These are phyloP conservation scores for Backusella psychrophila DNA, from an alignment of 192 early-diverging fungal species.

Conservation along the genomic window DNA sequence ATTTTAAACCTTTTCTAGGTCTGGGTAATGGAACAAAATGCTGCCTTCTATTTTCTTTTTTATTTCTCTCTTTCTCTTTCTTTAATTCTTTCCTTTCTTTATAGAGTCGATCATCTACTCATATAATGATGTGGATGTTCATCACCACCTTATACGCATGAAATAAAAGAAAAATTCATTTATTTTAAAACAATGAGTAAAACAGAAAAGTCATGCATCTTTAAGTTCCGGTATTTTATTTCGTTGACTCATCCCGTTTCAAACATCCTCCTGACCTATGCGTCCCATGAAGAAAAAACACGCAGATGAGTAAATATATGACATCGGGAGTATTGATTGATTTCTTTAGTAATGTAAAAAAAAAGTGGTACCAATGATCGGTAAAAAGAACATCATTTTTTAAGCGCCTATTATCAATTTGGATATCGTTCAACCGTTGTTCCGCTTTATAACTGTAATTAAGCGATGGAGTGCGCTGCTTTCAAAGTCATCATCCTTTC, in stretches of 20 bases:
- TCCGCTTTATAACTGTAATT: conserved; percentile 17
- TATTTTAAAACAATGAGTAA: background rate
- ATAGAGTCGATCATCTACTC: background rate
- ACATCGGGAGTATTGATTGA: conserved; percentile 8
- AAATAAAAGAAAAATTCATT: background rate
- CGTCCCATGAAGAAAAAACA: background rate
- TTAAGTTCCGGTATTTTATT: background rate
- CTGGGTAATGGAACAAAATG: background rate
- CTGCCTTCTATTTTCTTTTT: background rate
- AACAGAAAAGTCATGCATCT: conserved; percentile 1
- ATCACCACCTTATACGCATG: background rate
- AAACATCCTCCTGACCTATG: background rate
- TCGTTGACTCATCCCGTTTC: conserved; percentile 10
- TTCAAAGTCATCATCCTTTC: background rate
- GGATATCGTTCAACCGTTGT: conserved; percentile 11
- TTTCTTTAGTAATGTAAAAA: conserved; percentile 14
- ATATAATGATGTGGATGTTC: background rate
- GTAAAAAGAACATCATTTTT: background rate
- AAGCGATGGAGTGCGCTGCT: background rate
- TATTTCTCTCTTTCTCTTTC: background rate
- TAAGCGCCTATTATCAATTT: conserved; percentile 11
- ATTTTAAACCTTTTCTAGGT: background rate
- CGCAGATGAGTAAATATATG: background rate
- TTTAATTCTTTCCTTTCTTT: background rate
- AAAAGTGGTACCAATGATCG: conserved; percentile 11